Conservation (phyloP, 345 rosid species). For the Microcos paniculata region DNA sequence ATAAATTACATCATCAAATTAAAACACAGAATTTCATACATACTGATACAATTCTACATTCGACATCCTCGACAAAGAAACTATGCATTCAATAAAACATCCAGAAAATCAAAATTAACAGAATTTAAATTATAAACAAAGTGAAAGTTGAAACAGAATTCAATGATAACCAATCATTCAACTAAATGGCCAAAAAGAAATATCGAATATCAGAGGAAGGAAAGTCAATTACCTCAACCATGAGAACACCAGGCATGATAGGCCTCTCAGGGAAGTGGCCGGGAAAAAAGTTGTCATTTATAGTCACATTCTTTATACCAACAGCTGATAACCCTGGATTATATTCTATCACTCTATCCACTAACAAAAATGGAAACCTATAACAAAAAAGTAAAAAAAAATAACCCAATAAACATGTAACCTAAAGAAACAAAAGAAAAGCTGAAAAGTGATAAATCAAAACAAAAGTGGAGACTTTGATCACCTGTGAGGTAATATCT, state of each 20-base stretch:
- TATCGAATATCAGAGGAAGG: background rate
- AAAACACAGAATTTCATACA: background rate
- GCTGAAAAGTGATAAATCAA: background rate
- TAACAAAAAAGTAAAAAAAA: conserved; percentile 4
- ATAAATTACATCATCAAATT: background rate
- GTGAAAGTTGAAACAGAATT: background rate
- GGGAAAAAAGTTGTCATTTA: conserved; percentile 97
- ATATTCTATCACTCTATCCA: conserved; percentile 97
- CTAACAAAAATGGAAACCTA: conserved; percentile 96
- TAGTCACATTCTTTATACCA: conserved; percentile 94
- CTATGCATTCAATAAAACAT: background rate
- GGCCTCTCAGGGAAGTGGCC: conserved; percentile 99
- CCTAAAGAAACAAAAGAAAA: background rate
- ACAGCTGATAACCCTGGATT: conserved; percentile 94
- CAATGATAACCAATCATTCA: background rate
- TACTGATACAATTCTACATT: background rate
- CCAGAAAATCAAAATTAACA: background rate
- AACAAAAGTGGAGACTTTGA: background rate
- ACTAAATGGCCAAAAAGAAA: no score
- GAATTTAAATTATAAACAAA: background rate
- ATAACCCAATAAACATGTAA: background rate
- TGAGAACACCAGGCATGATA: conserved; percentile 99
- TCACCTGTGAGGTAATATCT: conserved; percentile 89
- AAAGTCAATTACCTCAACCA: conserved; percentile 77
- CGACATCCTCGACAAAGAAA: background rate